These are phyloP conservation scores for Penicillium fuscoglaucum DNA, from an alignment of 2,329 filamentous ascomycete species.

Conservation along the genomic window DNA sequence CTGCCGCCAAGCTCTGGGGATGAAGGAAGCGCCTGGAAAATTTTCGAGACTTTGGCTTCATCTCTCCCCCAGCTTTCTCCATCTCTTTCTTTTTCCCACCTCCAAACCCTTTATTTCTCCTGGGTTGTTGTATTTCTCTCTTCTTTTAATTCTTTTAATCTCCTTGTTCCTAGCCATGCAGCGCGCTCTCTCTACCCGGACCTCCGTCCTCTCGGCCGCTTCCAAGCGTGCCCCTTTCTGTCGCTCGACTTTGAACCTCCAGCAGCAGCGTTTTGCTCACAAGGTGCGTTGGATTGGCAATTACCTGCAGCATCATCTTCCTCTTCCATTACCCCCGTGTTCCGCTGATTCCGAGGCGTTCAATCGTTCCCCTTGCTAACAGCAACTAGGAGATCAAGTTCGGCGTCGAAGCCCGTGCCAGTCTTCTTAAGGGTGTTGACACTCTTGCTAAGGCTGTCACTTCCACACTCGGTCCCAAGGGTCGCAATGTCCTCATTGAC, in stretches of 20 bases:
- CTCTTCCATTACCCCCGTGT: slow-evolving; percentile 6
- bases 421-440: slow-evolving; percentile 90
- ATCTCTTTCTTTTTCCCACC: slow-evolving; percentile 30
- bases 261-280: slow-evolving; percentile 95
- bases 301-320: background rate
- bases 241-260: slow-evolving; percentile 67
- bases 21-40: slow-evolving; percentile 32
- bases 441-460: slow-evolving; percentile 95
- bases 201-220: slow-evolving; percentile 71
- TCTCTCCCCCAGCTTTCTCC: slow-evolving; percentile 32
- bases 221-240: slow-evolving; percentile 58
- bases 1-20: slow-evolving; percentile 46
- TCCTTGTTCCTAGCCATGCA: slow-evolving; percentile 65
- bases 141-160: slow-evolving; percentile 27
- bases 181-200: slow-evolving; percentile 84
- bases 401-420: slow-evolving; percentile 86
- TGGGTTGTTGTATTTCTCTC: slow-evolving; percentile 33
- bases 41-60: slow-evolving; percentile 45
- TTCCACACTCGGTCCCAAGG: slow-evolving; percentile 95
- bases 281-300: slow-evolving; percentile 64
- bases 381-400: slow-evolving; percentile 86
- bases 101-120: slow-evolving; percentile 34
- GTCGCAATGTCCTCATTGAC: slow-evolving; percentile 97
- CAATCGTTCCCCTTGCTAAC: slow-evolving; percentile 32
- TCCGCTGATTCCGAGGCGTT: slow-evolving; percentile 25